Evolutionary conservation across 2,329 filamentous ascomycete species (phyloP), one percentile per base, ranked within the genome.

Genomic region (Aspergillus arachidicola): DNA sequence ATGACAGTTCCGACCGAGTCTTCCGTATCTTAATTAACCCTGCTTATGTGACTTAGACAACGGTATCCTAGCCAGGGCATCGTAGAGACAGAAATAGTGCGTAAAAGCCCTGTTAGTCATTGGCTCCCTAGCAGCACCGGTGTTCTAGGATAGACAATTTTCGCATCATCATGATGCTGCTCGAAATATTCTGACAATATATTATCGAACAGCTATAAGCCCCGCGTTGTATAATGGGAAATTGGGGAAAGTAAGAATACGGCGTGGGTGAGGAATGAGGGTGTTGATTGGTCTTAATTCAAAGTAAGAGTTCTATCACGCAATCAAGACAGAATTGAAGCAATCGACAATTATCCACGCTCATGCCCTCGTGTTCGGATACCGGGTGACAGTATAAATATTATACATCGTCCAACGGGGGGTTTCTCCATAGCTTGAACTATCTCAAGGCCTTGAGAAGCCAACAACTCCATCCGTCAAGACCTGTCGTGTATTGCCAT

Each of bases 401-500:
- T 23, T 9, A 23, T 12, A 12, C 6, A 45, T 45, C 6, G 10
- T 46, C n/a, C 5, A 45, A 45, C 4, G 0, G 2, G 9, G 41
- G 19, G 41, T 12, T 46, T 46, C 34, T 26, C 43, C n/a, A 46
- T 23, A 45, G n/a, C 10, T 26, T 46, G 43, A 46, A 6, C 11
- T 4, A 46, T 21, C n/a, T 4, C n/a, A 21, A 46, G 23, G 4
- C 10, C 10, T 12, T 12, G 3, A 23, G 26, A 28, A 28, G 26
- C 26, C 26, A 4, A 16, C 12, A 34, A 34, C 12, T 34, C 10
- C 10, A 38, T 38, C 34, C 34, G 6, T 38, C 34, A 16, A 16
- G 10, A 6, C 41, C n/a, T 21, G 6, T 21, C 19, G 10, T 21
- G 21, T 45, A 10, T 21, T 21, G n/a, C 28, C 21, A 75, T 74